Base-by-base conservation (phyloP, 192 early-diverging fungal species). In the Funneliformis mosseae region DNA sequence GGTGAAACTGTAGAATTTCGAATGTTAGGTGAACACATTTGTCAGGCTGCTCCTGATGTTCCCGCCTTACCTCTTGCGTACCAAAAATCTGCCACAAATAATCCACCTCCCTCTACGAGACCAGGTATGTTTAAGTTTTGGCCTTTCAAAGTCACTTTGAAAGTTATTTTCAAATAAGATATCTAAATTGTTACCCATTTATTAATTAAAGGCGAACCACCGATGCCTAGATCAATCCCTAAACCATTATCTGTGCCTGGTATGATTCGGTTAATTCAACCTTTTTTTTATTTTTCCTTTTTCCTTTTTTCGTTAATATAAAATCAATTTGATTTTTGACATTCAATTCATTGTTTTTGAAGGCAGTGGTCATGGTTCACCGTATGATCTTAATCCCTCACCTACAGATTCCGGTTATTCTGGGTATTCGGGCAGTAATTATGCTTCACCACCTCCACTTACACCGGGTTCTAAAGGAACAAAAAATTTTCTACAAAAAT, bases 1-100 rank as follows among this genome's bases (percentile, higher is more conserved):
- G 89, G 88, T 25, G 70, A 83, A 67, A 84, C 88, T 74, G 86
- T 91, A 61, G 88, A 88, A 68, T 86, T 91, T 59, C 82, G 86
- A 33, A 71, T 73, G 21, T 74, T 91, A 11, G 87, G 86, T 21
- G 84, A 87, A 69, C 90, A 91, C 82, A 74, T 89, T 18, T 91
- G 90, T 68, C 79, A 86, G 8, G 85, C 81, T 61, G 84, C 83
- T 42, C 88, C 88, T 8, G 83, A 86, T 12, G 84, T 91, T 59
- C 89, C 89, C 21, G 75, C 79, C 41, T 73, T 86, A 28, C 85
- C 85, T 21, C 66, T 42, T 23, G 11, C 21, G 33, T 77, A 66
- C n/a, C 45, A 23, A 60, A 77, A 62, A 62, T 11, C 11, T 74
- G 7, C 63, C 16, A 39, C 8, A 21, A 66, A 68, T 27, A 28